Evolutionary conservation across 2,329 filamentous ascomycete genomes (phyloP).

Genomic region (Colletotrichum filicis): DNA sequence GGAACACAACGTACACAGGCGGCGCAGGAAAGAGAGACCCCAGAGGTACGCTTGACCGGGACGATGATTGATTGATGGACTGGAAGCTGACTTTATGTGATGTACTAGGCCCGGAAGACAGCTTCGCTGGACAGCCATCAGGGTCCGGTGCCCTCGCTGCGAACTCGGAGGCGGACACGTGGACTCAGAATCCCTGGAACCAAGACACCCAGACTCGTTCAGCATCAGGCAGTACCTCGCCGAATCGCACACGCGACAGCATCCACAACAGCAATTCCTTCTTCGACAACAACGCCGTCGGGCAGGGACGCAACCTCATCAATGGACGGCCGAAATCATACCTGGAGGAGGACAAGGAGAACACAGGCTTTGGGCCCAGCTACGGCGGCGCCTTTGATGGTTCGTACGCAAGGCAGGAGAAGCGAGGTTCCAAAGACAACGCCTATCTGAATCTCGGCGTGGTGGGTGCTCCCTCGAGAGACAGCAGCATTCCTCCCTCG

Average conservation of each 20-base stretch:
- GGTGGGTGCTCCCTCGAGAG: conserved; percentile 54
- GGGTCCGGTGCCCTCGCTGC: conserved; percentile 77
- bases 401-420: conserved; percentile 37
- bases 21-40: conserved; percentile 55
- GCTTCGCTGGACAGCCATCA: conserved; percentile 55
- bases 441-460: conserved; percentile 57
- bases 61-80: not conserved
- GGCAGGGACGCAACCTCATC: conserved; percentile 47
- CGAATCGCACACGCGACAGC: conserved; percentile 65
- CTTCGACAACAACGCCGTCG: conserved; percentile 59
- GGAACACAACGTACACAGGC: conserved; percentile 51
- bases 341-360: conserved; percentile 54
- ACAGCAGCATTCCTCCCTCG: conserved; percentile 66
- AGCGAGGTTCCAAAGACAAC: conserved; percentile 48
- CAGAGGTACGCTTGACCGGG: conserved; percentile 55
- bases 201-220: conserved; percentile 58
- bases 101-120: conserved; percentile 16
- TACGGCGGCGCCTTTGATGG: conserved; percentile 37
- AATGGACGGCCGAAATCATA: conserved; percentile 45
- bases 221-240: conserved; percentile 66
- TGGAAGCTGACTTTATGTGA: conserved; percentile 42
- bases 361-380: conserved; percentile 40
- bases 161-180: conserved; percentile 75
- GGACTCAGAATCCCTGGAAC: conserved; percentile 71
- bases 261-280: conserved; percentile 55